phyloP scores from a whole-genome alignment of 805 yeast species.

The Barnettozyma botsteinii region DNA sequence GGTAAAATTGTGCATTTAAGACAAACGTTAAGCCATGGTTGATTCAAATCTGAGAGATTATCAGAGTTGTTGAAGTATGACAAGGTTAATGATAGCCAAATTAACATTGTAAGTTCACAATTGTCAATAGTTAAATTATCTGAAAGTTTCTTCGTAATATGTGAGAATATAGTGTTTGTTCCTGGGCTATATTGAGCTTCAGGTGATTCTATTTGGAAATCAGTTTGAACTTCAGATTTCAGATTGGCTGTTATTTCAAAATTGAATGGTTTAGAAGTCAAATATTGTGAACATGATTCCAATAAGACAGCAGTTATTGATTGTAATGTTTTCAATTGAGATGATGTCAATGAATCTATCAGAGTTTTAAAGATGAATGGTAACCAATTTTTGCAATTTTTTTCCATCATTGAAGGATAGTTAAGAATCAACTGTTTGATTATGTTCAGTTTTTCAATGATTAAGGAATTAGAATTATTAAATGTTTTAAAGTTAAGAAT shows the following conservation, averaged over 20 bases:
- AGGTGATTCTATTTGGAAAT: constrained; percentile 1
- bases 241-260: constrained; percentile 18
- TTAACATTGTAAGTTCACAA: constrained; percentile 3
- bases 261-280: constrained; percentile 15
- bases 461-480: constrained; percentile 18
- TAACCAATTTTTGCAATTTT: constrained; percentile 23
- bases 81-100: constrained; percentile 22
- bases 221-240: constrained; percentile 6
- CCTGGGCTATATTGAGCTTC: constrained; percentile 10
- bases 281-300: constrained; percentile 6
- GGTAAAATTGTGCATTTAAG: background rate
- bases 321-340: constrained; percentile 9
- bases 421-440: constrained; percentile 16
- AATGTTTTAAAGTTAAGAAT: constrained; percentile 19
- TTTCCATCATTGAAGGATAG: constrained; percentile 24
- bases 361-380: constrained; percentile 14
- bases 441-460: constrained; percentile 19
- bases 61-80: constrained; percentile 10
- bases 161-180: constrained; percentile 3
- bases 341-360: background rate
- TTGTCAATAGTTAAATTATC: background rate
- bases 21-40: constrained; percentile 5
- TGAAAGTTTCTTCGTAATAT: background rate
- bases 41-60: background rate
- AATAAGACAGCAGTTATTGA: constrained; percentile 4